Conservation (phyloP, 139 green algal genomes). For the Chlorella sp. region DNA sequence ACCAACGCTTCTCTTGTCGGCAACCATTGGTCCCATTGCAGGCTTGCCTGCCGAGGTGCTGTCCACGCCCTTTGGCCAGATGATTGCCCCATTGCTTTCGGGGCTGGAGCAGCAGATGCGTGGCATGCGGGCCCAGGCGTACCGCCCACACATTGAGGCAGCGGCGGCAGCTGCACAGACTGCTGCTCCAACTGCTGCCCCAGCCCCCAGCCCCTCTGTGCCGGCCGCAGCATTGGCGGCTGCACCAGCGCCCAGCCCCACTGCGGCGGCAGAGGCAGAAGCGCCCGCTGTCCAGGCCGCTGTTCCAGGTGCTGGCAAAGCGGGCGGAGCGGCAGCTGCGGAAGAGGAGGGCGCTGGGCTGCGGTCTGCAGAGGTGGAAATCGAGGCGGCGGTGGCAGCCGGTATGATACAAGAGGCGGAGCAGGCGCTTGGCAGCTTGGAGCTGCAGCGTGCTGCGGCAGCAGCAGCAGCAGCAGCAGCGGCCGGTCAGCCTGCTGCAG, state of each 20-base stretch:
- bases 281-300: neutral
- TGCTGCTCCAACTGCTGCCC: neutral
- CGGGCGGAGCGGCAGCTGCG: neutral
- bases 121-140: constrained; percentile 7
- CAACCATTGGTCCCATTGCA: too few species aligned
- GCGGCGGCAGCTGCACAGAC: neutral
- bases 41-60: constrained; percentile 49
- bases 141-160: neutral
- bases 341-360: neutral
- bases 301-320: neutral
- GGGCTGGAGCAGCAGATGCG: constrained; percentile 39
- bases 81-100: constrained; percentile 52
- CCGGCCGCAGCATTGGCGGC: too few species aligned
- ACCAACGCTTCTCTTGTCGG: too few species aligned
- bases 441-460: neutral
- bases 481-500: neutral
- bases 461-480: neutral
- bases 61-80: constrained; percentile 57
- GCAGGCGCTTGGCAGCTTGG: neutral
- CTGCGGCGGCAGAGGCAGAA: neutral
- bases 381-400: constrained; percentile 13
- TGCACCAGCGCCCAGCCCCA: neutral
- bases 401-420: constrained; percentile 11
- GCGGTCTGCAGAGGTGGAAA: constrained; percentile 12
- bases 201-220: too few species aligned